Evolutionary conservation across 2,329 filamentous ascomycete species (phyloP).

Genomic region (Onygenales sp.): DNA sequence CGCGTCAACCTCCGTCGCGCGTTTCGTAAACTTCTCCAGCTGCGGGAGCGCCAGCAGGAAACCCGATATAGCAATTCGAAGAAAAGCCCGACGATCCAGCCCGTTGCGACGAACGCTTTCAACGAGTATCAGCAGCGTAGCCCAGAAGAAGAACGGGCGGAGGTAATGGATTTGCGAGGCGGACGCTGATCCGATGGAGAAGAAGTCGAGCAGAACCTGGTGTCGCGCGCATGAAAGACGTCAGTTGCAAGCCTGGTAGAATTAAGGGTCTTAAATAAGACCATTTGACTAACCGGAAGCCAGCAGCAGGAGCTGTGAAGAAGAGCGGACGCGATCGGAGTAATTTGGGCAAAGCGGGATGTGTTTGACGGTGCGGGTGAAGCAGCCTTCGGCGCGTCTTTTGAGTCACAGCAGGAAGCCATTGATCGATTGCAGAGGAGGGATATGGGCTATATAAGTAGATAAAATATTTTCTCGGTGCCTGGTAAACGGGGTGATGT

Average conservation of each 20-base stretch:
- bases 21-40: slow-evolving; percentile 1
- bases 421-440: neutral
- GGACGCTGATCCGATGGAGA: slow-evolving; percentile 10
- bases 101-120: slow-evolving; percentile 8
- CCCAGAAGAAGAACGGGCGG: slow-evolving; percentile 9
- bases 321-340: slow-evolving; percentile 4
- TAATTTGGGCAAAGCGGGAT: neutral
- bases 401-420: neutral
- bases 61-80: slow-evolving; percentile 8
- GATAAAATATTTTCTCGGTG: neutral
- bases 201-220: slow-evolving; percentile 10
- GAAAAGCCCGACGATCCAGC: slow-evolving; percentile 6
- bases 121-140: slow-evolving; percentile 8
- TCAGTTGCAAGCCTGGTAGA: neutral
- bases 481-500: neutral
- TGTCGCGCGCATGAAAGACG: neutral
- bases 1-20: neutral
- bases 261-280: neutral
- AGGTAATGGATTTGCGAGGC: slow-evolving; percentile 7
- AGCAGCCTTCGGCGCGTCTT: neutral
- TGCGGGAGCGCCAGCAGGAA: slow-evolving; percentile 8
- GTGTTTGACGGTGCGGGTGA: neutral
- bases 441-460: neutral
- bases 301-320: slow-evolving; percentile 12
- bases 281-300: slow-evolving; percentile 7